Conservation (phyloP, 2,329 filamentous ascomycete genomes). For the Cordyceps pruinosa region DNA sequence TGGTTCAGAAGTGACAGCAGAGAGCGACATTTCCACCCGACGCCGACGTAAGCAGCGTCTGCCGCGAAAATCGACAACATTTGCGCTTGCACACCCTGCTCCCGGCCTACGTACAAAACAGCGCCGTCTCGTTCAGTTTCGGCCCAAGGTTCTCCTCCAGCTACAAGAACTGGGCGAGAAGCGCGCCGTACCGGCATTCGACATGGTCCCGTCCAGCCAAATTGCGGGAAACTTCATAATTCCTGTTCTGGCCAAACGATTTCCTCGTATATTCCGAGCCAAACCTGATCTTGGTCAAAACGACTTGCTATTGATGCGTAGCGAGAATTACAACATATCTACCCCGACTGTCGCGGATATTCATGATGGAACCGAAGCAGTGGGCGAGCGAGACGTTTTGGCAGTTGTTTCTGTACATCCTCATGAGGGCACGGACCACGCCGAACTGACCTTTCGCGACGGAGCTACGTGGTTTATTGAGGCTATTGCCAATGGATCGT, state of each 20-base stretch:
- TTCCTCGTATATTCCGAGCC: constrained; percentile 56
- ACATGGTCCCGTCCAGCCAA: constrained; percentile 64
- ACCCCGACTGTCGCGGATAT: constrained; percentile 19
- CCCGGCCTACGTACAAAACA: constrained; percentile 53
- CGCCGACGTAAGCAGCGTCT: constrained; percentile 37
- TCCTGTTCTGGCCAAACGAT: constrained; percentile 51
- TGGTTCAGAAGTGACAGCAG: constrained; percentile 31
- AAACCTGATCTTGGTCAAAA: constrained; percentile 58
- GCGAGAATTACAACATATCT: constrained; percentile 53
- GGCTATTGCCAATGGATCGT: constrained; percentile 48
- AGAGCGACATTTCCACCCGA: constrained; percentile 32
- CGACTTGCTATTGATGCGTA: constrained; percentile 64
- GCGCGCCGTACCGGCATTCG: constrained; percentile 61
- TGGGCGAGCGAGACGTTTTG: constrained; percentile 48
- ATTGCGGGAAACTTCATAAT: constrained; percentile 50
- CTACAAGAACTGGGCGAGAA: constrained; percentile 58
- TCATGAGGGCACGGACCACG: constrained; percentile 41
- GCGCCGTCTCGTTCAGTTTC: constrained; percentile 58
- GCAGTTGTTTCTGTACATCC: constrained; percentile 61
- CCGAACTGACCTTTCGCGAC: constrained; percentile 61
- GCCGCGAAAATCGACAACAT: constrained; percentile 53
- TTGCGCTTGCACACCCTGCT: constrained; percentile 61
- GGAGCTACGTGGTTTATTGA: constrained; percentile 52
- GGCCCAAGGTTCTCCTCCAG: constrained; percentile 64
- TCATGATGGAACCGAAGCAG: constrained; percentile 39